Evolutionary conservation across 2,329 filamentous ascomycete genomes (phyloP), one percentile per base, ranked within the genome.

Genomic region (Talaromyces pinophilus): DNA sequence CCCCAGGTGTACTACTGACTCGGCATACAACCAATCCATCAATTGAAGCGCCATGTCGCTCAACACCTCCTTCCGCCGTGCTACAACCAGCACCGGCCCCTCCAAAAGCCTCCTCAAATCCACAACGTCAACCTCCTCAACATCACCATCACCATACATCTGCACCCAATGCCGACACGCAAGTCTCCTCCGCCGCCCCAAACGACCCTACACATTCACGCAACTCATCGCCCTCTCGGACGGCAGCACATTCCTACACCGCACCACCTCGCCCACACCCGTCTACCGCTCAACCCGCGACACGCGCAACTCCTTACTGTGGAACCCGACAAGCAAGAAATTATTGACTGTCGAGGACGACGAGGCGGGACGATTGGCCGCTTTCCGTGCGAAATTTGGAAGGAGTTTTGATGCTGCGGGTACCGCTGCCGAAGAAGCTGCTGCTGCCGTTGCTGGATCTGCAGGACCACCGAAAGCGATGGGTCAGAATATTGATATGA

Each of bases 151-250:
- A 68, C 80, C 80, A 60, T 82, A 79, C 72, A 75, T 81, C 72
- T 82, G 78, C 79, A 81, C 79, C 60, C 90, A 93, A 82, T 84
- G 88, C 76, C 90, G 93, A 68, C 88, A 92, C 77, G 95, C 95
- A 62, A 93, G 91, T 28, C 90, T 97, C 69, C 87, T 98, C 76
- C 86, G 86, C 69, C 92, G 95, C 17, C 93, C 93, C n/a, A 91
- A 93, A 75, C 88, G 93, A 5, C 94, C 95, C 50, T 98, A 97
- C 85, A 92, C 90, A 71, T 98, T 97, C 84, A 97, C 94, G n/a
- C 95, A 99, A 81, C 87, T 99, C 68, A 85, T 99, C 71, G 93
- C 93, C 63, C 90, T 98, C 70, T 92, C 90, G 48, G 95, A 99
- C 83, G 95, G 95, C 72, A 91, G 88, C 74, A 91, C 93, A 67